phyloP scores from a whole-genome alignment of 176 grass and related monocot species.

The Triticum timopheevii region DNA sequence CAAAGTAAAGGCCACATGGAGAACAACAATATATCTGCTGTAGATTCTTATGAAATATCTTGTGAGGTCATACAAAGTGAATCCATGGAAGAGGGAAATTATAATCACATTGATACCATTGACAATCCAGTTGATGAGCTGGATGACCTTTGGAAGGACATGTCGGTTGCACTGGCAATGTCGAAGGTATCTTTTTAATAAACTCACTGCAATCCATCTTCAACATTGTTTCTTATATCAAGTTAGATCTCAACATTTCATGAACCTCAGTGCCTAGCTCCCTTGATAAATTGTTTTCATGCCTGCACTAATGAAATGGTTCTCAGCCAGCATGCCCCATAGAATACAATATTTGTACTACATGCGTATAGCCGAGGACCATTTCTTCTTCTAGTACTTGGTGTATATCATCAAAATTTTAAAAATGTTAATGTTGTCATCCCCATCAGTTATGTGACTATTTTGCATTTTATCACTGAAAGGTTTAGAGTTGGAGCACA shows the following conservation, averaged over 20 bases:
- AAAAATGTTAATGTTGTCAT: neutral
- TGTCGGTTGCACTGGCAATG: conserved; percentile 67
- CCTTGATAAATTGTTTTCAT: conserved; percentile 2
- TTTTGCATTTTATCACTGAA: neutral
- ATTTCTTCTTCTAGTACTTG: neutral
- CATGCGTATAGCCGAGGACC: neutral
- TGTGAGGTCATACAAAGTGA: conserved; percentile 31
- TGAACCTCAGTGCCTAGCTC: neutral
- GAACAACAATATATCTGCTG: neutral
- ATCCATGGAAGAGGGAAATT: neutral
- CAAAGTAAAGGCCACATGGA: neutral
- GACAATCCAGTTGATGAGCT: conserved; percentile 31
- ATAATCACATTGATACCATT: conserved; percentile 12
- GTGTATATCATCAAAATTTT: neutral
- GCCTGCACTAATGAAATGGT: neutral
- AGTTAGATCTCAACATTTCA: neutral
- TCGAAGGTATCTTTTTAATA: conserved; percentile 47
- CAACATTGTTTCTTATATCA: conserved; percentile 14
- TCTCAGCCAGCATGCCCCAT: neutral
- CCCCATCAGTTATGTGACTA: neutral
- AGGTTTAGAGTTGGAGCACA: neutral
- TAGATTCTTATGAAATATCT: conserved; percentile 24
- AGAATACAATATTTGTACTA: neutral
- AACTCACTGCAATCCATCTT: neutral
- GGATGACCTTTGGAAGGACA: conserved; percentile 62